A percentile compares a stretch with the other conserved stretches of the same genome.
These are phyloP conservation scores for Carnegiea gigantea DNA, from an alignment of 179 eudicot genomes.

Conservation along the genomic window DNA sequence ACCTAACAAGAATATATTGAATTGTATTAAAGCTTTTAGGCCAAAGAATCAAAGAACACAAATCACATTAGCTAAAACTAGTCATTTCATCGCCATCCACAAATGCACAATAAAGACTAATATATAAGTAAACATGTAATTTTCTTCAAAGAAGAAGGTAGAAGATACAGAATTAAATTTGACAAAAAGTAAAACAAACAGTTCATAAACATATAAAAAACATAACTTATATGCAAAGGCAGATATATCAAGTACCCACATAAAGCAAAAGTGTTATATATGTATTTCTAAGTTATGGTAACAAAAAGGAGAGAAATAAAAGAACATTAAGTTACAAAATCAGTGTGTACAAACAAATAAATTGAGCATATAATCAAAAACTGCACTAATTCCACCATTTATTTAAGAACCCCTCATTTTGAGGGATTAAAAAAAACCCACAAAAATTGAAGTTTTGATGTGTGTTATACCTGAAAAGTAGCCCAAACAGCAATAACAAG, in stretches of 20 bases:
- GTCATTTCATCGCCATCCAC: constrained; percentile 4
- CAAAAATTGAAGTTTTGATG: not conserved
- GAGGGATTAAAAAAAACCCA: not conserved
- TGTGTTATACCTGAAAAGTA: constrained; percentile 59
- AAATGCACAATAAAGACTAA: not conserved
- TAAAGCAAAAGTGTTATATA: constrained; percentile 7
- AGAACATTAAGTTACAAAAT: not conserved
- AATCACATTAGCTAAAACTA: not conserved
- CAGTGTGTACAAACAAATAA: not conserved
- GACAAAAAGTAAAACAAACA: not conserved
- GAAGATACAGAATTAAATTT: not conserved
- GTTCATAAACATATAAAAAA: not conserved
- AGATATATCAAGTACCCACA: not conserved
- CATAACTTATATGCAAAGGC: not conserved
- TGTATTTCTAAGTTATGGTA: not conserved
- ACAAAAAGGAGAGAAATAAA: not conserved
- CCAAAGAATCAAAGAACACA: not conserved
- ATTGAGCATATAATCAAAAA: not conserved
- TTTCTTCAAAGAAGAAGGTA: not conserved
- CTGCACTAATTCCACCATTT: not conserved
- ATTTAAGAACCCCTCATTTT: not conserved
- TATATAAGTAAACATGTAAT: not conserved
- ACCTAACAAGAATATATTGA: not conserved
- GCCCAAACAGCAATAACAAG: constrained; percentile 78
- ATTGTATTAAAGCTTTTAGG: not conserved